Evolutionary conservation across 495 filamentous ascomycete genomes (phyloP), one percentile per base, ranked within the genome.

Genomic region (Penicillium dipodomyicola): DNA sequence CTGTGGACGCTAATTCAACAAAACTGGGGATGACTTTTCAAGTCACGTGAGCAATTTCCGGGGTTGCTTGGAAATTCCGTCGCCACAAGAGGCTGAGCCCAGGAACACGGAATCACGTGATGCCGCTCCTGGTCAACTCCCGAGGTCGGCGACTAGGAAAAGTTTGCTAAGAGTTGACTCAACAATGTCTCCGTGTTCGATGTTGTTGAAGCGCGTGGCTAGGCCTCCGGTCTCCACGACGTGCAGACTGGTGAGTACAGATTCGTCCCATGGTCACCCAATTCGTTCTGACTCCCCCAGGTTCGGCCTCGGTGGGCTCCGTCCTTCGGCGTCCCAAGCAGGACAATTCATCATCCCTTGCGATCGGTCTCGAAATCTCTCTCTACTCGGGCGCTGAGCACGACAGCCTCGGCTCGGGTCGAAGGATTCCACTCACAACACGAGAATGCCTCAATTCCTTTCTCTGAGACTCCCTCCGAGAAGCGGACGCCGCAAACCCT

Each of bases 401-500:
- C 49, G 22, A 52, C 35, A 7, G 23, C 49, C 14, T 17, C 5
- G 22, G 2, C 6, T 4, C 35, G 19, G 35, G 9, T 7, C 15
- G 49, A 52, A 7, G 49, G 35, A 12, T 52, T 52, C 23, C 49
- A 25, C 15, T 52, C 49, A n/a, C 49, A 52, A 35, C 35, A 19
- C 11, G 49, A 41, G 17, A 25, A 41, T 41, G 49, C 49, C 15
- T 52, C 49, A 29, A 30, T 19, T 2, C 49, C 49, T 50, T 12
- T 17, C 32, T 27, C 35, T 9, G 49, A 41, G 32, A 41, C 35
- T 50, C n/a, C 29, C 48, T 17, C 35, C 22, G 49, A 41, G 32
- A 41, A 3, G 9, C 22, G 22, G 7, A 23, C 35, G 22, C n/a
- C 49, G 0, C 93, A 96, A 70, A 96, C 91, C 49, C 72, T 96